A percentile compares a stretch with the other conserved stretches of the same genome.
phyloP scores from a whole-genome alignment of 441 rosid species.

The Erodium chrysanthum region DNA sequence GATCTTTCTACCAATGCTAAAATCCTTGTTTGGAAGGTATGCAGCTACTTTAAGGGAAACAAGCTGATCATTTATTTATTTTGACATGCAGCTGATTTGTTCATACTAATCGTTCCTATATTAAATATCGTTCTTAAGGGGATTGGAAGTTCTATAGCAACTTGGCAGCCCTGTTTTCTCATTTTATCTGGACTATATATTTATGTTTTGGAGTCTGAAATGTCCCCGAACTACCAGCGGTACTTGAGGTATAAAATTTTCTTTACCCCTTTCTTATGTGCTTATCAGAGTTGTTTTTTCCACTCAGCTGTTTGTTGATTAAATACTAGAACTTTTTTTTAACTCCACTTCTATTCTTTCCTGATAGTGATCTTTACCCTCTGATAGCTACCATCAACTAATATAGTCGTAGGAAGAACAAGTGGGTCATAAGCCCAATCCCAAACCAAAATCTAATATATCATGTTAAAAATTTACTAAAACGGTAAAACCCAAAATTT shows the following conservation, averaged over 20 bases:
- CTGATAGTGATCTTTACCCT: too few relatives aligned
- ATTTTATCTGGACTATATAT: conserved; percentile 79
- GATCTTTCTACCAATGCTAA: conserved; percentile 69
- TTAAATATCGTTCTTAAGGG: conserved; percentile 51
- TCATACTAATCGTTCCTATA: neutral
- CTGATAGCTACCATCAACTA: conserved; percentile 4
- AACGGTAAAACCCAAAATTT: too few relatives aligned
- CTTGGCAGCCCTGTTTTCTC: conserved; percentile 92
- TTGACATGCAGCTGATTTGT: conserved; percentile 2
- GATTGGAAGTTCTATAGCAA: conserved; percentile 83
- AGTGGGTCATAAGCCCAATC: too few relatives aligned
- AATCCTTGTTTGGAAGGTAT: conserved; percentile 96
- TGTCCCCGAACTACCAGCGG: conserved; percentile 69
- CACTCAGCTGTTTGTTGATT: neutral
- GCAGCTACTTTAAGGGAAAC: conserved; percentile 13
- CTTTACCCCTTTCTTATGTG: conserved; percentile 11
- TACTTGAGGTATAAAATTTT: conserved; percentile 60
- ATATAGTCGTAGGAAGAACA: too few relatives aligned
- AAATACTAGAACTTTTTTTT: neutral
- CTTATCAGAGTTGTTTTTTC: conserved; percentile 3
- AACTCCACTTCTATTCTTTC: neutral
- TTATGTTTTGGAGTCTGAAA: conserved; percentile 74
- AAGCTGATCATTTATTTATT: conserved; percentile 20
- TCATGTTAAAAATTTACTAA: too few relatives aligned
- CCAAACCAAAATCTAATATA: too few relatives aligned